Evolutionary conservation across 306 rosid species (phyloP).

Genomic region (apple (Malus domestica)): ASM211411v1 NC_041796.1:29283501-29284000

Average conservation of each 20-base stretch:
- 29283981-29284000: conserved; percentile 63
- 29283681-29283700: conserved; percentile 26
- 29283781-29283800: conserved; percentile 22
- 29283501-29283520: conserved; percentile 96
- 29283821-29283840: conserved; percentile 7
- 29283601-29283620: not conserved
- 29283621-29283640: not conserved
- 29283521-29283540: conserved; percentile 28
- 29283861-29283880: not conserved
- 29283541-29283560: not conserved
- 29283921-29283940: conserved; percentile 81
- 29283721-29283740: conserved; percentile 40
- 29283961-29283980: conserved; percentile 48
- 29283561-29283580: not conserved
- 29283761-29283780: conserved; percentile 77
- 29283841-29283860: conserved; percentile 10
- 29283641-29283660: conserved; percentile 26
- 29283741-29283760: conserved; percentile 43
- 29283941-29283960: conserved; percentile 50
- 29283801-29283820: conserved; percentile 7
- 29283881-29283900: conserved; percentile 11
- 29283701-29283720: conserved; percentile 38
- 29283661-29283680: conserved; percentile 54
- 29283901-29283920: conserved; percentile 1
- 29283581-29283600: no score